A percentile compares a stretch with the other conserved stretches of the same genome.
Evolutionary conservation across 257 asterid genomes (phyloP).

Genomic region (Lavandula angustifolia): DNA sequence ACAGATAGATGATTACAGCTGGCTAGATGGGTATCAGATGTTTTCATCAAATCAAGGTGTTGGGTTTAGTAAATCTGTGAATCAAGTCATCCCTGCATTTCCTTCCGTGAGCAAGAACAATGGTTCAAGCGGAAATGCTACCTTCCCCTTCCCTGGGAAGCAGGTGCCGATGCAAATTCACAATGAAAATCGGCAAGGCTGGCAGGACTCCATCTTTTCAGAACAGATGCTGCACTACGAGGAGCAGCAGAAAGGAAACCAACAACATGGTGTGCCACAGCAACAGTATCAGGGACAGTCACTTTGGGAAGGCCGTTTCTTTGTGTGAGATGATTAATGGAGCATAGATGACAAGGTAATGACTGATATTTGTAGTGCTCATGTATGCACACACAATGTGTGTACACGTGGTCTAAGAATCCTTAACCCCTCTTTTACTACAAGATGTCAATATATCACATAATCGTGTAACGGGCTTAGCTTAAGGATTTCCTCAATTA

Average conservation of each 20-base stretch:
- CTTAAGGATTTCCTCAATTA: neutral
- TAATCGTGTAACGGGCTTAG: conserved; percentile 6
- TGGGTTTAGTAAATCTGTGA: conserved; percentile 52
- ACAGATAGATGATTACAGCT: conserved; percentile 76
- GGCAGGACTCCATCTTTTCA: conserved; percentile 53
- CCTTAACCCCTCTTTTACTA: neutral
- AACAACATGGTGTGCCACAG: conserved; percentile 48
- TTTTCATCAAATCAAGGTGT: conserved; percentile 55
- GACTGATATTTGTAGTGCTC: neutral
- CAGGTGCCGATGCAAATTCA: conserved; percentile 54
- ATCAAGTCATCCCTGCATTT: conserved; percentile 46
- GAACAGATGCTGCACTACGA: conserved; percentile 55
- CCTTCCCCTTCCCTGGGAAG: conserved; percentile 88
- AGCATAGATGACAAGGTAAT: conserved; percentile 49
- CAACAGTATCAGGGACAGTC: conserved; percentile 81
- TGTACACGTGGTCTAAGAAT: too few relatives aligned
- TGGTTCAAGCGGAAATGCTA: conserved; percentile 48
- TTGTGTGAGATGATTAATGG: conserved; percentile 67
- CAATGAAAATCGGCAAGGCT: conserved; percentile 53
- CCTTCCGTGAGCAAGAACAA: conserved; percentile 45
- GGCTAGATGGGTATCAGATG: conserved; percentile 83
- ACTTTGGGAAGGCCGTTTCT: conserved; percentile 65
- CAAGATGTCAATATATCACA: neutral
- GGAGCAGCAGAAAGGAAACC: conserved; percentile 71
- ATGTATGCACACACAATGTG: neutral